Base-by-base conservation (phyloP, 2,329 filamentous ascomycete species). In the Thelonectria olida region DNA sequence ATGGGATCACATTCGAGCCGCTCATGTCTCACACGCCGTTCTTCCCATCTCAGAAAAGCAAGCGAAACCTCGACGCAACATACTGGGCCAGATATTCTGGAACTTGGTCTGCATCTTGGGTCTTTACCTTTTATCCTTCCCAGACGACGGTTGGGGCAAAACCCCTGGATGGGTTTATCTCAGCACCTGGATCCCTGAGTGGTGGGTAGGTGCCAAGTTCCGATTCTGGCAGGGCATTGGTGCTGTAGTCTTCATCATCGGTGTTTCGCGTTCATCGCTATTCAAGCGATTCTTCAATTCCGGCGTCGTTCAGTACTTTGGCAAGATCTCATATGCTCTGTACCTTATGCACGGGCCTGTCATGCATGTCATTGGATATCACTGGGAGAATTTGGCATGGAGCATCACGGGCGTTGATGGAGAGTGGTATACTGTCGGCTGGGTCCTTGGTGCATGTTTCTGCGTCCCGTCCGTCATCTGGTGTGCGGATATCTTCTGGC, bases 341-440 rank as follows among this genome's bases (percentile, higher is more conserved):
- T 89, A 89, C 72, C 80, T 89, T 13, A 83, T 88, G 77, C 87
- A 89, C 70, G 85, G 85, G 1, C 83, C 84, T 4, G 79, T 83
- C 2, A 79, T 84, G 69, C 84, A 86, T 66, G 80, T 81, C 2
- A 67, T 83, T 17, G 85, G 85, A 10, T 87, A 86, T 66, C 76
- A 80, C 31, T 80, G 82, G 59, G 79, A 86, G 68, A 78, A 78
- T 31, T 79, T 80, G 74, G 82, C 78, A 1, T 86, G 81, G 73
- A 70, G 73, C 12, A 39, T 83, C 36, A 85, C 81, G 0, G 85
- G 84, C 6, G 75, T 75, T 5, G 81, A 85, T 54, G 80, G 78
- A 15, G 65, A 71, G 50, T 75, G 72, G 67, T 87, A 84, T 71
- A 79, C 78, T 53, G 66, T 70, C 1, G 84, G 83, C 1, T 84